Evolutionary conservation across 2,329 filamentous ascomycete species (phyloP).

Genomic region (Ophiostoma quercus): DNA sequence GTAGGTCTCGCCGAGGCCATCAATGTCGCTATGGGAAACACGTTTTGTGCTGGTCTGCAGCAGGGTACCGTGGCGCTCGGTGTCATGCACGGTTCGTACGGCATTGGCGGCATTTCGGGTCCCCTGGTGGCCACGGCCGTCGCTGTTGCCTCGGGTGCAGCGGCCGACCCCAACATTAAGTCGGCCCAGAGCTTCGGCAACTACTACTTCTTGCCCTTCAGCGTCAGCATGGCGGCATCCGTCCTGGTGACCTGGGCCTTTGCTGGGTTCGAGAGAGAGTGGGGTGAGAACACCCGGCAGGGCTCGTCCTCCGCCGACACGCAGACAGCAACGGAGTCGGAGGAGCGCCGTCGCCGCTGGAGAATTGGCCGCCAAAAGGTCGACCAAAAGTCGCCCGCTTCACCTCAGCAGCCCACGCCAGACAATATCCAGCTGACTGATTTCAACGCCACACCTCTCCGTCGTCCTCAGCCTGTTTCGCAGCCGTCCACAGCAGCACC

Average conservation of each 20-base stretch:
- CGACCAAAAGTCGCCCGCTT: not conserved
- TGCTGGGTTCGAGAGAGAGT: slow-evolving; percentile 62
- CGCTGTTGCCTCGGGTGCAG: slow-evolving; percentile 51
- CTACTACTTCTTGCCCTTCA: slow-evolving; percentile 66
- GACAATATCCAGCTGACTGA: slow-evolving; percentile 13
- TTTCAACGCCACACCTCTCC: not conserved
- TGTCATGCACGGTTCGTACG: slow-evolving; percentile 61
- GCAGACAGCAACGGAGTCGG: not conserved
- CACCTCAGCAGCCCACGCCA: not conserved
- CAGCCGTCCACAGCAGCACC: not conserved
- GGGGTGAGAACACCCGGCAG: slow-evolving; percentile 13
- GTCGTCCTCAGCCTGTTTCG: slow-evolving; percentile 16
- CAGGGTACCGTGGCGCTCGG: slow-evolving; percentile 55
- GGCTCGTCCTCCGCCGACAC: not conserved
- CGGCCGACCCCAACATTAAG: slow-evolving; percentile 14
- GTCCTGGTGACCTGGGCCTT: slow-evolving; percentile 62
- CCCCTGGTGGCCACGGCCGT: slow-evolving; percentile 72
- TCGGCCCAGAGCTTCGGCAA: slow-evolving; percentile 36
- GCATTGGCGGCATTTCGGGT: slow-evolving; percentile 59
- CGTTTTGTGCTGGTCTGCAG: slow-evolving; percentile 38
- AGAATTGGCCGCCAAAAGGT: not conserved
- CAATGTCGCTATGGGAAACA: slow-evolving; percentile 54
- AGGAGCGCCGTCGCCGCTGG: not conserved
- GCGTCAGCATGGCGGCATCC: slow-evolving; percentile 53
- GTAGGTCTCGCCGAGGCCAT: slow-evolving; percentile 55